A percentile compares a stretch with the other conserved stretches of the same genome.
These are phyloP conservation scores for Diaporthe australafricana DNA, from an alignment of 2,329 filamentous ascomycete genomes.

Conservation along the genomic window DNA sequence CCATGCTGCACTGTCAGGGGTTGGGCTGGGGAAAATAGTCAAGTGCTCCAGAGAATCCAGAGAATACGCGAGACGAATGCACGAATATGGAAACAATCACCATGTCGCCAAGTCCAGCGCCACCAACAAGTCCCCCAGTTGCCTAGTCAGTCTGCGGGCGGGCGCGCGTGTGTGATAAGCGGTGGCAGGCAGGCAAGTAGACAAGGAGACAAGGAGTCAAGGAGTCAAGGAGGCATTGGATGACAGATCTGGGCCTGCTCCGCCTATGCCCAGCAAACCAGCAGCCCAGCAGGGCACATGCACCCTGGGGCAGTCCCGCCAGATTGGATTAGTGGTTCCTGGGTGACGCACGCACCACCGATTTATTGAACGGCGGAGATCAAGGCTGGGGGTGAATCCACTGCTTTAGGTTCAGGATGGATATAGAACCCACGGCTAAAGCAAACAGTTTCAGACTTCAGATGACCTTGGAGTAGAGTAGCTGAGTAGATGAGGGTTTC, in stretches of 20 bases:
- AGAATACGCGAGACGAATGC: not conserved
- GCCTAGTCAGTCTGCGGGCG: not conserved
- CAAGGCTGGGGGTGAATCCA: conserved; percentile 12
- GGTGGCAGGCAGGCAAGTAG: not conserved
- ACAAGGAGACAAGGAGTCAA: not conserved
- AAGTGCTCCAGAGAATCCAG: not conserved
- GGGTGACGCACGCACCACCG: conserved; percentile 4
- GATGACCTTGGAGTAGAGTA: not conserved
- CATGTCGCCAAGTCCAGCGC: conserved; percentile 6
- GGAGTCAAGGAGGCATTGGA: conserved; percentile 15
- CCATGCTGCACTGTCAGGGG: not conserved
- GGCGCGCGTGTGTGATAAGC: too few species aligned
- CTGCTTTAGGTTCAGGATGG: conserved; percentile 22
- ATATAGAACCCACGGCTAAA: conserved; percentile 18
- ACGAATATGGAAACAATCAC: conserved; percentile 25
- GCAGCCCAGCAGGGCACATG: not conserved
- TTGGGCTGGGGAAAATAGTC: conserved; percentile 9
- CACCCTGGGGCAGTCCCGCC: conserved; percentile 24
- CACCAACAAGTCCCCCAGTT: conserved; percentile 7
- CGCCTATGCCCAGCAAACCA: not conserved
- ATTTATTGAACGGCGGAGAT: conserved; percentile 3
- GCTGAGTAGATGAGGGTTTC: not conserved
- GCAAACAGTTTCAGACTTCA: conserved; percentile 27
- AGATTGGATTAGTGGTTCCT: conserved; percentile 14
- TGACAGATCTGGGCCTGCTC: not conserved